Base-by-base conservation (phyloP, 176 grass and related monocot genomes). In the Luzula sylvatica region DNA sequence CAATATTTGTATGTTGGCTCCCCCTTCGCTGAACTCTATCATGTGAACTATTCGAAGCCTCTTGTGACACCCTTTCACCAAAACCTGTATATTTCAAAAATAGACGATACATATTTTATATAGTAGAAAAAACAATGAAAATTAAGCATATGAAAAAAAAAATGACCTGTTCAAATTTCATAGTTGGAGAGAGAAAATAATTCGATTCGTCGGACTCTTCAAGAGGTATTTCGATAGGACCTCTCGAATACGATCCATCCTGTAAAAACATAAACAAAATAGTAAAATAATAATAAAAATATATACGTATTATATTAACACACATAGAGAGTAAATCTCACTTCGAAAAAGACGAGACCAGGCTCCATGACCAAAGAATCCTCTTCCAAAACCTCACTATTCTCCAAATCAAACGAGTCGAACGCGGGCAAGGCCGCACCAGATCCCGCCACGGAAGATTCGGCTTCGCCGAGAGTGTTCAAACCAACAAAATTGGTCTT, bases 241-340 rank as follows among this genome's bases (percentile, higher is more conserved):
- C 92, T 90, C 82, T 87, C 60, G 86, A 98, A 69, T 98, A 98
- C 29, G 92, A 87, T 58, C 92, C 92, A 53, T 98, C 92, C 92
- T 98, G 78, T 60, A 81, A 83, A 82, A 20, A 59, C 14, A 25
- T 20, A 5, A 2, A 15, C 23, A 21, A 17, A 20, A 15, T 38
- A 58, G 50, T 17, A 38, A 26, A 59, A 72, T 1, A 65, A 29
- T 17, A 64, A 66, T 1, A 52, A 23, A n/a, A 15, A 58, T 11
- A 17, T 17, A 19, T 8, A 35, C 30, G 5, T 35, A 35, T 7
- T 7, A 35, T 9, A 35, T 4, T 35, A 35, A 35, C 5, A 35
- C 26, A 29, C 11, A 11, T 17, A 12, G 26, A 18, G 1, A 68
- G 46, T 65, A 19, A 75, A 66, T 15, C 20, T 23, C 30, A 98